These are phyloP conservation scores for Boletus reticuloceps DNA, from an alignment of 768 basidiomycete genomes.

Conservation along the genomic window DNA sequence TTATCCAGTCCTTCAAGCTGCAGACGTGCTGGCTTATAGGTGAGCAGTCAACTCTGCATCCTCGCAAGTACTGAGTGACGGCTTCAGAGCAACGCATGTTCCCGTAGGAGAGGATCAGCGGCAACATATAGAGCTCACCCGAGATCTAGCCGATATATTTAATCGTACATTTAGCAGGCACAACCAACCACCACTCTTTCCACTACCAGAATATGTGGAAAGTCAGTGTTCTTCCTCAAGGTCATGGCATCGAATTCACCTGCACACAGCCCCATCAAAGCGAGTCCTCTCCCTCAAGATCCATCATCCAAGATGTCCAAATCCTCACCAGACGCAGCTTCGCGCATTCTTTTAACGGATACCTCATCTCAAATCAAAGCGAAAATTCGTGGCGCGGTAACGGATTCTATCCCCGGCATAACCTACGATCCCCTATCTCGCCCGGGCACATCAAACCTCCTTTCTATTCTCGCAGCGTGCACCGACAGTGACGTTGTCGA, in stretches of 20 bases:
- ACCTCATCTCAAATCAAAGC: conserved; percentile 51
- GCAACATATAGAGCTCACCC: conserved; percentile 88
- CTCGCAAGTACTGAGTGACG: background rate
- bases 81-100: conserved; percentile 77
- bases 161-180: conserved; percentile 59
- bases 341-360: conserved; percentile 88
- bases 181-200: conserved; percentile 42
- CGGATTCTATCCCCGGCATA: conserved; percentile 74
- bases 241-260: too few species aligned
- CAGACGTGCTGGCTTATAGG: conserved; percentile 87
- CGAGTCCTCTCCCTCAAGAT: conserved; percentile 84
- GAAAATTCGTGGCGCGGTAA: conserved; percentile 81
- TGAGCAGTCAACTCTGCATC: conserved; percentile 28
- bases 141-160: conserved; percentile 81
- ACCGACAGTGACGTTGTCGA: conserved; percentile 42
- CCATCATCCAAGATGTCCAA: conserved; percentile 94
- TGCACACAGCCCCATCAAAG: conserved; percentile 27
- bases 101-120: conserved; percentile 97
- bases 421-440: conserved; percentile 79
- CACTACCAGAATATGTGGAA: too few species aligned
- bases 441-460: conserved; percentile 53
- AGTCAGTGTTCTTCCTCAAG: too few species aligned
- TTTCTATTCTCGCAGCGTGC: conserved; percentile 70
- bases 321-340: conserved; percentile 72
- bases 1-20: conserved; percentile 85